phyloP scores from a whole-genome alignment of 2,329 filamentous ascomycete species.

The Penicillium capsulatum region DNA sequence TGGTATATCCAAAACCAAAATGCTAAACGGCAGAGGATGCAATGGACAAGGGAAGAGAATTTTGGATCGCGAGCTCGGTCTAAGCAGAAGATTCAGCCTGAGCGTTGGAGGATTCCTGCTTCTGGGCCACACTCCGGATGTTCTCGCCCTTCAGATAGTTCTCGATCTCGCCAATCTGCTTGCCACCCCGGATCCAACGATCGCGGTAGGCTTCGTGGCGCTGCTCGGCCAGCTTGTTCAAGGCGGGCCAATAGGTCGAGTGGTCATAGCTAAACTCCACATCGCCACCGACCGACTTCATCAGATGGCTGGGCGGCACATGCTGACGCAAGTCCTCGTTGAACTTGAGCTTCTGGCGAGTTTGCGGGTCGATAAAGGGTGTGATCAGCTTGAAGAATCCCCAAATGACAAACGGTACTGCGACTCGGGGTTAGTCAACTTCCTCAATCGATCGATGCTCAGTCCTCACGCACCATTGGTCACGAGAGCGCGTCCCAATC shows the following conservation, averaged over 20 bases:
- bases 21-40: conserved; percentile 1
- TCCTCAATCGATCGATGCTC: neutral
- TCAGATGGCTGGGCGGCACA: conserved; percentile 76
- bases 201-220: conserved; percentile 59
- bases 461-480: conserved; percentile 64
- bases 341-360: conserved; percentile 92
- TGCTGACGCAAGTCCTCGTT: conserved; percentile 85
- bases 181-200: conserved; percentile 76
- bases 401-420: conserved; percentile 85
- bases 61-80: neutral
- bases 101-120: conserved; percentile 5
- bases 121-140: conserved; percentile 37
- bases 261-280: conserved; percentile 93
- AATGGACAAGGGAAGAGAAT: conserved; percentile 1
- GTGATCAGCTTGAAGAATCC: conserved; percentile 96
- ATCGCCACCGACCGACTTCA: conserved; percentile 72
- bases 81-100: neutral
- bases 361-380: conserved; percentile 93
- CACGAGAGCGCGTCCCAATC: conserved; percentile 81
- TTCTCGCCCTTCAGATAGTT: conserved; percentile 74
- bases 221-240: conserved; percentile 66
- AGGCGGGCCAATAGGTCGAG: conserved; percentile 78
- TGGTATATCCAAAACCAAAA: neutral
- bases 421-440: conserved; percentile 3
- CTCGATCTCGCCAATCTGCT: conserved; percentile 80